These are phyloP conservation scores for Phlyctochytrium planicorne DNA, from an alignment of 192 early-diverging fungal genomes.

Conservation along the genomic window DNA sequence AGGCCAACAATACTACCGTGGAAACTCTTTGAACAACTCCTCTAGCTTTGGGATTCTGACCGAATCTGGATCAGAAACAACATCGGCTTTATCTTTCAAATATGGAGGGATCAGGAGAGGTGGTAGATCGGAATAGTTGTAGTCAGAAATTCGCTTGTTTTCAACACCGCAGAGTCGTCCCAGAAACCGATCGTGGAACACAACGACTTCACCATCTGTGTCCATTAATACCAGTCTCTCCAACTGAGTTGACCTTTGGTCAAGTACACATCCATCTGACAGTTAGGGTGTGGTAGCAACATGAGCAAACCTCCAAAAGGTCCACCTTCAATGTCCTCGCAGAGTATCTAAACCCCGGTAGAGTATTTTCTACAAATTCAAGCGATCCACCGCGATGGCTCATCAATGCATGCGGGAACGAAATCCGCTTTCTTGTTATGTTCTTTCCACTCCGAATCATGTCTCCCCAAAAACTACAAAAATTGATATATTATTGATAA, in stretches of 20 bases:
- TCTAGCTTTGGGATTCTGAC: constrained; percentile 39
- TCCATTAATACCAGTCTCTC: constrained; percentile 47
- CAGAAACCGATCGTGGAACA: constrained; percentile 47
- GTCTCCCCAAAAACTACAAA: no score
- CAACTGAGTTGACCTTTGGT: no score
- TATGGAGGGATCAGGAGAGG: constrained; percentile 34
- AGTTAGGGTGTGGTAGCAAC: no score
- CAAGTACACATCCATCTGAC: no score
- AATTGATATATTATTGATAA: no score
- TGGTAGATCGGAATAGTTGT: constrained; percentile 39
- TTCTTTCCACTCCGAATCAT: no score
- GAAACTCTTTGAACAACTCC: constrained; percentile 42
- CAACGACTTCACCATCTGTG: constrained; percentile 44
- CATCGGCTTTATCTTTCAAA: neutral
- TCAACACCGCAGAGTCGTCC: constrained; percentile 35
- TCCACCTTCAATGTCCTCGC: constrained; percentile 33
- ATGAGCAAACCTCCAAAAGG: constrained; percentile 23
- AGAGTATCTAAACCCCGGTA: constrained; percentile 45
- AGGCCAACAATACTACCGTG: constrained; percentile 12
- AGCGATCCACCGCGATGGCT: constrained; percentile 48
- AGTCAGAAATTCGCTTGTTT: constrained; percentile 34
- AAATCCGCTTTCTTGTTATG: constrained; percentile 8
- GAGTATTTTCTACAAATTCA: constrained; percentile 49
- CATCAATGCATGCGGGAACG: constrained; percentile 35
- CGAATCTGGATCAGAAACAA: constrained; percentile 36